Evolutionary conservation across 225 moss, liverwort and hornwort species (phyloP).

Genomic region (Climacium dendroides): DNA sequence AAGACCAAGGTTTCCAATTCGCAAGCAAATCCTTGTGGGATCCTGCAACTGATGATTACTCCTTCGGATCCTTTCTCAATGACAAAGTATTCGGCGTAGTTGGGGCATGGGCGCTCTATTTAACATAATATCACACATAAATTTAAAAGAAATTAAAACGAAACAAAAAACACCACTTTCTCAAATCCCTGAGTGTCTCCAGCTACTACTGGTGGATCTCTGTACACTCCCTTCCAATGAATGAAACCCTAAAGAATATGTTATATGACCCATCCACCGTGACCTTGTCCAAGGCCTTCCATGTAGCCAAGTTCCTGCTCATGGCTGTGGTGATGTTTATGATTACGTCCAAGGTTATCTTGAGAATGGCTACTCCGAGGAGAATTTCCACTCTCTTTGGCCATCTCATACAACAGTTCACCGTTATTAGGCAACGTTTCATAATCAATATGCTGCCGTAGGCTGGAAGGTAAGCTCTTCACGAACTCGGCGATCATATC

Average conservation of each 20-base stretch:
- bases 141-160: background rate
- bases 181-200: background rate
- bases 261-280: slow-evolving; percentile 36
- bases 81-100: slow-evolving; percentile 44
- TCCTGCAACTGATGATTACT: slow-evolving; percentile 34
- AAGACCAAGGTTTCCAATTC: slow-evolving; percentile 51
- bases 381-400: background rate
- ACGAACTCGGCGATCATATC: slow-evolving; percentile 18
- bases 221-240: background rate
- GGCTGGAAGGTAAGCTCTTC: slow-evolving; percentile 18
- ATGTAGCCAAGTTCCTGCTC: slow-evolving; percentile 18
- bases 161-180: background rate
- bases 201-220: background rate
- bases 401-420: background rate
- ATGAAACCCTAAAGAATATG: background rate
- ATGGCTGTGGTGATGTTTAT: slow-evolving; percentile 11
- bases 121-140: slow-evolving; percentile 8
- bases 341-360: background rate
- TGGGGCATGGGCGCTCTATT: slow-evolving; percentile 47
- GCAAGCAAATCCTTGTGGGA: slow-evolving; percentile 53
- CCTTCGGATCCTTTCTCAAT: slow-evolving; percentile 46
- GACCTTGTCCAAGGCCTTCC: slow-evolving; percentile 26
- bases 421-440: background rate
- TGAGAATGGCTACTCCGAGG: background rate
- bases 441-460: background rate